Base-by-base conservation (phyloP, 352 stramenopile genomes). In the Phytophthora colocasiae region DNA sequence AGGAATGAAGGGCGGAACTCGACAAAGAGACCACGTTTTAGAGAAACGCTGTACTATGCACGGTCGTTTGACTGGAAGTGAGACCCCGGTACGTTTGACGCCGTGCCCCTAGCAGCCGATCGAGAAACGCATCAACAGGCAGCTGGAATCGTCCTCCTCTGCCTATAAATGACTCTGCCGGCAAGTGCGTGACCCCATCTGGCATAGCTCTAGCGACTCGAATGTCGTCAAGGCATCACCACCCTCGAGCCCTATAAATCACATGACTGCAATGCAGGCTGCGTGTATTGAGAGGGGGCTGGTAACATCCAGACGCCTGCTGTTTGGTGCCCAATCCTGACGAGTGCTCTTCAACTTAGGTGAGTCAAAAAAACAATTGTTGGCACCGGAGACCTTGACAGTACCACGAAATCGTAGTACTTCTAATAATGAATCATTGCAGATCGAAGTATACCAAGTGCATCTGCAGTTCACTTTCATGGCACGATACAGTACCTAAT, bases 101-200 rank as follows among this genome's bases (percentile, higher is more conserved):
- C 8, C 36, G 31, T 34, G 43, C n/a, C 40, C 36, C 43, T 24
- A 47, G 29, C 36, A 39, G 14, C 9, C 38, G 15, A 32, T 51
- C 41, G 32, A 50, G 39, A 59, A 40, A 26, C 41, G 19, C 29
- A 52, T 52, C 36, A 52, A 46, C 15, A 31, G 43, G 24, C 44
- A 65, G 39, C 47, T 61, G 49, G 31, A 43, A n/a, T 22, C 19
- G 24, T 5, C 40, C 22, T 62, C 32, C 59, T 67, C 52, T 54
- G 17, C 58, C 41, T 48, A n/a, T 45, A 14, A 27, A 46, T 36
- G 29, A 51, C 58, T 59, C 56, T 51, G 36, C 17, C 47, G 44
- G 29, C 39, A 59, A 66, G 47, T 66, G 26, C 58, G 58, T 66
- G 43, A 50, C 60, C 8, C 52, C 60, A 68, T 61, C 45, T 62